Percentiles rank a stretch among this genome's conserved stretches.
Evolutionary conservation across 2,329 filamentous ascomycete species (phyloP).

Genomic region (Stylonectria norvegica): DNA sequence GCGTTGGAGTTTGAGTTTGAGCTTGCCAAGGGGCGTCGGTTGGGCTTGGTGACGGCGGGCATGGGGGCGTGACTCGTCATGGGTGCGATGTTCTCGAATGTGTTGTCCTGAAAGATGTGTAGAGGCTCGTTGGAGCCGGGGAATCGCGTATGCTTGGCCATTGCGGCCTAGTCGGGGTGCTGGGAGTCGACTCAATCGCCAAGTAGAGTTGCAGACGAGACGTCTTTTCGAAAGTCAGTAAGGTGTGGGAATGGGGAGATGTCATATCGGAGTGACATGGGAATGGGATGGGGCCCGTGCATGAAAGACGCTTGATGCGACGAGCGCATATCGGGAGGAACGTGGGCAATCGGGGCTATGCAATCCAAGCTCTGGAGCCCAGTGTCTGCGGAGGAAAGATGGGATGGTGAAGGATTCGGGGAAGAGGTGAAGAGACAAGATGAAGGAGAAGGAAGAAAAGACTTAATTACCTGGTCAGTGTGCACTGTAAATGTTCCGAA

Average conservation of each 20-base stretch:
- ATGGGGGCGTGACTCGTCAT: constrained; percentile 57
- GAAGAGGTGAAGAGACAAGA: background rate
- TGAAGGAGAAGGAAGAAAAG: background rate
- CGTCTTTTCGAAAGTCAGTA: background rate
- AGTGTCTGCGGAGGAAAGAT: too few relatives aligned
- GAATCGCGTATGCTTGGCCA: constrained; percentile 52
- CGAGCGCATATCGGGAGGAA: background rate
- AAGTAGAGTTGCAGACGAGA: background rate
- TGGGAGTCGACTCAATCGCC: constrained; percentile 15
- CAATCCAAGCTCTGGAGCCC: too few relatives aligned
- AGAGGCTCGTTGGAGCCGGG: constrained; percentile 45
- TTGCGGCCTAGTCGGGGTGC: constrained; percentile 38
- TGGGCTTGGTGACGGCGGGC: constrained; percentile 47
- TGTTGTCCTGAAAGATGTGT: constrained; percentile 52
- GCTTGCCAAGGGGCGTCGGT: constrained; percentile 46
- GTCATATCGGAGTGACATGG: too few relatives aligned
- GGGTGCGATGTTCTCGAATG: constrained; percentile 42
- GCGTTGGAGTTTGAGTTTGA: constrained; percentile 53
- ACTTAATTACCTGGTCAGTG: constrained; percentile 18
- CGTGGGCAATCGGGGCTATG: background rate
- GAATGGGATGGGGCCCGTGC: constrained; percentile 1
- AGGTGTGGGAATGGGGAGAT: too few relatives aligned
- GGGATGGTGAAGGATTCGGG: background rate
- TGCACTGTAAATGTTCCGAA: too few relatives aligned
- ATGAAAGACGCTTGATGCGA: background rate